A percentile compares a stretch with the other conserved stretches of the same genome.
These are phyloP conservation scores for Colletotrichum lentis DNA, from an alignment of 2,329 filamentous ascomycete species.

Conservation along the genomic window DNA sequence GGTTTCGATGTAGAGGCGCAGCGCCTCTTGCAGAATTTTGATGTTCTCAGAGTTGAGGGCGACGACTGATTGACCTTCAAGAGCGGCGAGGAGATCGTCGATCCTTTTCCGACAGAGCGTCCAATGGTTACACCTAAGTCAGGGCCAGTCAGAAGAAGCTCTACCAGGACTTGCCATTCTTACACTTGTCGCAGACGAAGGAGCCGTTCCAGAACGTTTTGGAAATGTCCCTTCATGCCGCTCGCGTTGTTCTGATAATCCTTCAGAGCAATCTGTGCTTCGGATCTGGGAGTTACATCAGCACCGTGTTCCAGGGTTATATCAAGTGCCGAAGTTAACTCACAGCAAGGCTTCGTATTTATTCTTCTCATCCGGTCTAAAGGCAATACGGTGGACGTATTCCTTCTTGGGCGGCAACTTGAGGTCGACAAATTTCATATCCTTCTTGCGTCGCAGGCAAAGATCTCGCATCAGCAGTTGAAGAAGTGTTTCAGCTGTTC, in stretches of 20 bases:
- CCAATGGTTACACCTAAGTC: conserved; percentile 81
- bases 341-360: conserved; percentile 79
- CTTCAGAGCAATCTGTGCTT: conserved; percentile 76
- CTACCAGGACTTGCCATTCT: conserved; percentile 43
- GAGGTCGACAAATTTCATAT: conserved; percentile 87
- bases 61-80: conserved; percentile 74
- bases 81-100: conserved; percentile 72
- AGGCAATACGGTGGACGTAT: conserved; percentile 77
- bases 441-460: conserved; percentile 82
- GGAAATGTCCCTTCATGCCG: conserved; percentile 66
- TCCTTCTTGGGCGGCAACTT: conserved; percentile 80
- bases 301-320: background rate
- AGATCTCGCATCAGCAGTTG: conserved; percentile 82
- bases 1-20: conserved; percentile 79
- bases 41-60: conserved; percentile 76
- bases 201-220: conserved; percentile 80
- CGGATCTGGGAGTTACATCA: conserved; percentile 57
- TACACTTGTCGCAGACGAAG: conserved; percentile 81
- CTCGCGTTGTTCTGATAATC: conserved; percentile 61
- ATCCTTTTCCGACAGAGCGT: conserved; percentile 79
- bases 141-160: conserved; percentile 36
- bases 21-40: conserved; percentile 74
- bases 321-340: conserved; percentile 41
- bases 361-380: conserved; percentile 75
- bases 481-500: conserved; percentile 68